These are phyloP conservation scores for Wallacemonas sp. DNA, from an alignment of 208 protist species.

Conservation along the genomic window DNA sequence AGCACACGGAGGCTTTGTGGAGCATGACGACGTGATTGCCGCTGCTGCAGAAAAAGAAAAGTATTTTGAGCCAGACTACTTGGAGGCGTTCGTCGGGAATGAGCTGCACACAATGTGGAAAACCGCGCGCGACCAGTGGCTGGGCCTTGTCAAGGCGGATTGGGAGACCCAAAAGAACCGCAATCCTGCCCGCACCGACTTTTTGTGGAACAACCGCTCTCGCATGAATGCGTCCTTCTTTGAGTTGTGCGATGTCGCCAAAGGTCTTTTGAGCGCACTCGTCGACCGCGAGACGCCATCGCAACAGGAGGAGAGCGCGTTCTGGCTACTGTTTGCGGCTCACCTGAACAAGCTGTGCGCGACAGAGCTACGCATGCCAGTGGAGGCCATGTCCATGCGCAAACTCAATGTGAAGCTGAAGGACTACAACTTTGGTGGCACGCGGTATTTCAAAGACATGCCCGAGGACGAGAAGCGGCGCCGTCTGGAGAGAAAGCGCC, in stretches of 20 bases:
- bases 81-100: conserved; percentile 33
- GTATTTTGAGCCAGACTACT: conserved; percentile 40
- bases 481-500: conserved; percentile 42
- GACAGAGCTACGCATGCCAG: conserved; percentile 63
- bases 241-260: conserved; percentile 86
- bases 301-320: conserved; percentile 56
- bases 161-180: conserved; percentile 47
- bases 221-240: conserved; percentile 88
- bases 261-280: conserved; percentile 69
- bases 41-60: conserved; percentile 38
- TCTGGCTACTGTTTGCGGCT: conserved; percentile 73
- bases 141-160: conserved; percentile 56
- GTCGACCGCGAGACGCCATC: conserved; percentile 51
- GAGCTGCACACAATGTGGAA: conserved; percentile 73
- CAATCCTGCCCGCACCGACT: conserved; percentile 51
- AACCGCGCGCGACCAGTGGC: conserved; percentile 50
- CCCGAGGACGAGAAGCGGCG: conserved; percentile 65
- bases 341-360: conserved; percentile 54
- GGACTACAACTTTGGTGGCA: conserved; percentile 90
- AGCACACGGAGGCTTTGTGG: conserved; percentile 57
- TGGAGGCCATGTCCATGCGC: conserved; percentile 63
- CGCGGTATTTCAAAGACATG: conserved; percentile 92
- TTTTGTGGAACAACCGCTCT: conserved; percentile 84
- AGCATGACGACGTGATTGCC: conserved; percentile 27
- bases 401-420: conserved; percentile 93